A percentile compares a stretch with the other conserved stretches of the same genome.
phyloP scores from a whole-genome alignment of 139 green algal species.

The Nannochloris sp. region DNA sequence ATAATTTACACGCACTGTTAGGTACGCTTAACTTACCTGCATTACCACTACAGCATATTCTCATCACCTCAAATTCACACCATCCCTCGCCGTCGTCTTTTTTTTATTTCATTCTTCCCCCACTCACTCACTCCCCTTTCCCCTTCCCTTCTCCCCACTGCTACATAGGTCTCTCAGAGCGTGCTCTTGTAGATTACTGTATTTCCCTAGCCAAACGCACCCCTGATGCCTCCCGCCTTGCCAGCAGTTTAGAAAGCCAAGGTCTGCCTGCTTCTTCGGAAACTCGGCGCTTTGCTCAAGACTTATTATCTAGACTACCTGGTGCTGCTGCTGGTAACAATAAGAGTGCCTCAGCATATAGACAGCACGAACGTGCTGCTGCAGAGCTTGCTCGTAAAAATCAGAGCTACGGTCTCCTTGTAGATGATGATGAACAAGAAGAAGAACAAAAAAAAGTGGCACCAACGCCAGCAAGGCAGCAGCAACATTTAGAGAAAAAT shows the following conservation, averaged over 20 bases:
- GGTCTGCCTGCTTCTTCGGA: slow-evolving; percentile 36
- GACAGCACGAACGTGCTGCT: slow-evolving; percentile 26
- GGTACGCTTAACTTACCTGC: slow-evolving; percentile 38
- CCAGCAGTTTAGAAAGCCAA: slow-evolving; percentile 25
- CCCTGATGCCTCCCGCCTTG: slow-evolving; percentile 16
- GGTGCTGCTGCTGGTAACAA: not conserved
- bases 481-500: slow-evolving; percentile 11
- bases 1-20: slow-evolving; percentile 62
- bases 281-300: slow-evolving; percentile 48
- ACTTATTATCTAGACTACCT: slow-evolving; percentile 45
- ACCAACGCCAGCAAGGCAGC: slow-evolving; percentile 21
- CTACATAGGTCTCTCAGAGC: slow-evolving; percentile 35
- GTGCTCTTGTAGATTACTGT: slow-evolving; percentile 35
- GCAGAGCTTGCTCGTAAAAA: slow-evolving; percentile 39
- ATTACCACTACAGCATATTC: not conserved
- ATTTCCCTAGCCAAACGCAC: slow-evolving; percentile 38
- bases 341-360: not conserved
- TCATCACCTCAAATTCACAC: not conserved
- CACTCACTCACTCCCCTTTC: not conserved
- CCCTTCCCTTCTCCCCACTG: not conserved
- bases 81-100: not conserved
- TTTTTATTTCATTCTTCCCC: too few species aligned
- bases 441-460: not conserved
- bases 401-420: slow-evolving; percentile 42
- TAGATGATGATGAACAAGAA: slow-evolving; percentile 42